Evolutionary conservation across 805 yeast genomes (phyloP), one percentile per base, ranked within the genome.

Genomic region (Cyberlindnera japonica): DNA sequence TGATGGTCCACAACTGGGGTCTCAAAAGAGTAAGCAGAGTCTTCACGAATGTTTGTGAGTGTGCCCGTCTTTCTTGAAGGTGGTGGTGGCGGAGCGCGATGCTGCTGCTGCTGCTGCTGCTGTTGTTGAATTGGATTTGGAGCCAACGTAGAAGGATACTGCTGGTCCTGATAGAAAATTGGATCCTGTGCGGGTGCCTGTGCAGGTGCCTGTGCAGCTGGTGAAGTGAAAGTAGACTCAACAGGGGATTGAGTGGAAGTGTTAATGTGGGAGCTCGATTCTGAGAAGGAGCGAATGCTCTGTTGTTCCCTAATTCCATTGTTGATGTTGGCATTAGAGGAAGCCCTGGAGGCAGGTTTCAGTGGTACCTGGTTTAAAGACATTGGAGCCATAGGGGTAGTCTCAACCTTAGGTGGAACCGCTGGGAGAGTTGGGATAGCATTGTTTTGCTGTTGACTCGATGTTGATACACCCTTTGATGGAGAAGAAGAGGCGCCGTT

Each of bases 81-180:
- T 15, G 81, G 83, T 26, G 79, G 75, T 4, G 73, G 71, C 6
- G 82, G 81, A 4, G 76, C 71, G 29, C 64, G 64, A 27, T 61
- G 61, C 35, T 56, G 61, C 6, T 57, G 49, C 24, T 49, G 57
- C 17, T 42, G 39, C 47, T 49, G 40, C n/a, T n/a, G n/a, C n/a
- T n/a, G n/a, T n/a, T n/a, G n/a, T n/a, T n/a, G n/a, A n/a, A n/a
- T n/a, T n/a, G n/a, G n/a, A n/a, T n/a, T n/a, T 46, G 50, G 33
- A 2, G 35, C 41, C 21, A 54, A 51, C 25, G 50, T 52, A 76
- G 11, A 70, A 65, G 47, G 50, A 16, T 33, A 29, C 20, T 36
- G 39, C 16, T 35, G 33, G 13, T 30, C 28, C 11, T 32, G 35
- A 6, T 23, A 16, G 11, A 35, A 35, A 19, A 33, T n/a, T 2